Percentiles rank a stretch among this genome's conserved stretches.
These are phyloP conservation scores for Hypomontagnella submonticulosa DNA, from an alignment of 495 filamentous ascomycete genomes.

Conservation along the genomic window DNA sequence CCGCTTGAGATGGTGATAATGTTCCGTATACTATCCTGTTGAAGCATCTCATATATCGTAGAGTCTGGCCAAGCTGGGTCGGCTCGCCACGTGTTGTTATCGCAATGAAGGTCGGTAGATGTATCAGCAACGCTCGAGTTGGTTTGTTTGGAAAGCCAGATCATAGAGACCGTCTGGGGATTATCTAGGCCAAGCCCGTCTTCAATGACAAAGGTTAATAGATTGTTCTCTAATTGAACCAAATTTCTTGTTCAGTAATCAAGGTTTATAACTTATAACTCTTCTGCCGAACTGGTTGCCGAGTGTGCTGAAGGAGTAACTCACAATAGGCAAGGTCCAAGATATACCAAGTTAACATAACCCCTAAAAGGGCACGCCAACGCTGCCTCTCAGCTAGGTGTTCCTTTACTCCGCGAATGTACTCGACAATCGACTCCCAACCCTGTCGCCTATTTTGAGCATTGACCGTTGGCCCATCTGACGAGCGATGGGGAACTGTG, in stretches of 20 bases:
- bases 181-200: slow-evolving; percentile 77
- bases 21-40: slow-evolving; percentile 48
- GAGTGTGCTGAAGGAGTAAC: not conserved
- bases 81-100: slow-evolving; percentile 56
- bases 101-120: slow-evolving; percentile 30
- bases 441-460: slow-evolving; percentile 10
- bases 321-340: slow-evolving; percentile 64
- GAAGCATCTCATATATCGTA: slow-evolving; percentile 49
- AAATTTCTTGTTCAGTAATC: too few relatives aligned
- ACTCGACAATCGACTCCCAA: slow-evolving; percentile 22
- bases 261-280: not conserved
- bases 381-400: slow-evolving; percentile 58
- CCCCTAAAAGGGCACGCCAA: slow-evolving; percentile 63
- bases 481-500: slow-evolving; percentile 8
- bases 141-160: slow-evolving; percentile 44
- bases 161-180: slow-evolving; percentile 53
- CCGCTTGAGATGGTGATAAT: slow-evolving; percentile 54
- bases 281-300: not conserved
- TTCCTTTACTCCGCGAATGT: slow-evolving; percentile 37
- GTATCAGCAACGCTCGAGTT: slow-evolving; percentile 50
- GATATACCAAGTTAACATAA: slow-evolving; percentile 74
- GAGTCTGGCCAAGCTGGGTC: slow-evolving; percentile 41
- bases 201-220: not conserved
- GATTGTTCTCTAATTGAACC: not conserved
- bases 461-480: slow-evolving; percentile 37